Evolutionary conservation across 1,284 basidiomycete genomes (phyloP), one percentile per base, ranked within the genome.

Genomic region (Trichosporon asahii): DNA sequence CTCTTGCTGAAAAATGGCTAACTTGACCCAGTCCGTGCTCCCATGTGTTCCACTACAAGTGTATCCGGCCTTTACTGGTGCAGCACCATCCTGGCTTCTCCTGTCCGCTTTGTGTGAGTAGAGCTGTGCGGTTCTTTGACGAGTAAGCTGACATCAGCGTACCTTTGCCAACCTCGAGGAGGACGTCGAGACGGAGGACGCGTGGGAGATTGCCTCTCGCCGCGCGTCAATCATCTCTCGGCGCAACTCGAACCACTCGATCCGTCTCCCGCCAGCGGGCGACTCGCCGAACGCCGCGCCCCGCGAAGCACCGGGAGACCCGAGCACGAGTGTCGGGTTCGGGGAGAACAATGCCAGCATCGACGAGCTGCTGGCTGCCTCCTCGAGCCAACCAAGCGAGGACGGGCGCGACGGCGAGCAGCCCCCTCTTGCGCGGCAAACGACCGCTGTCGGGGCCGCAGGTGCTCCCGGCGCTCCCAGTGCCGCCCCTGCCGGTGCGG

Each of bases 41-140:
- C 6, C 96, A 98, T 84, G 91, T 95, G 66, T 98, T 97, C 86
- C 96, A 98, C 84, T 98, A 93, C 88, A 98, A 98, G 84, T 99
- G 97, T 83, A 96, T 99, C 75, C 89, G 94, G 0, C 95, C 95
- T 0, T 86, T 98, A 18, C 87, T 99, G 57, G 88, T 91, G 76
- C 76, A 88, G 44, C 95, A 98, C 83, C 90, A 96, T 77, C 94
- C 96, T 0, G 92, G 93, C 2, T 99, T 99, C 84, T 93, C 90
- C 7, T 99, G 96, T 77, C 97, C 96, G 0, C 88, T 99, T 8
- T 99, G 96, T 83, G 83, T 84, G 69, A 74, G 82, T 79, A 23
- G 3, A 55, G 1, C 44, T 21, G 31, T 9, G 7, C 7, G 6
- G 7, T 6, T 12, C 15, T 7, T 1, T 27, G 6, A 61, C 3